These are phyloP conservation scores for Pseudoneurospora amorphoporcata DNA, from an alignment of 495 filamentous ascomycete species.

Conservation along the genomic window DNA sequence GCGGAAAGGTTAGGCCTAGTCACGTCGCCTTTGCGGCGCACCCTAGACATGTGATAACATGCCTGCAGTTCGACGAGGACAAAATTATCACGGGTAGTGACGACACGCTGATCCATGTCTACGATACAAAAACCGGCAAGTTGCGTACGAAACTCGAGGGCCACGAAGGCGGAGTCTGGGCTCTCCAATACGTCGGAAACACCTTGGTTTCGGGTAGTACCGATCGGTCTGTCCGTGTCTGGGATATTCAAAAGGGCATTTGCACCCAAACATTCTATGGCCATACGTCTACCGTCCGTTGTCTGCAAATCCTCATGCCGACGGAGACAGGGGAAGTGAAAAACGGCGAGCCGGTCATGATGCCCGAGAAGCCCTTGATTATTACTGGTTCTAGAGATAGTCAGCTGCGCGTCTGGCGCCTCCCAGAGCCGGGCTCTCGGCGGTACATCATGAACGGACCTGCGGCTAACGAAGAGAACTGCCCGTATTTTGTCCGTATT, in stretches of 20 bases:
- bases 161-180: slow-evolving; percentile 97
- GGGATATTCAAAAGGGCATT: slow-evolving; percentile 86
- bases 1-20: slow-evolving; percentile 69
- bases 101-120: slow-evolving; percentile 96
- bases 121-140: slow-evolving; percentile 91
- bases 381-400: slow-evolving; percentile 97
- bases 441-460: slow-evolving; percentile 67
- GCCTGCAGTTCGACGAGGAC: slow-evolving; percentile 92
- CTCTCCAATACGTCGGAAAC: slow-evolving; percentile 91
- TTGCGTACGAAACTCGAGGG: slow-evolving; percentile 73
- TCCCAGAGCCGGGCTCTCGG: slow-evolving; percentile 69
- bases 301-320: slow-evolving; percentile 88
- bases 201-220: slow-evolving; percentile 93
- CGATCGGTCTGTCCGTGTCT: slow-evolving; percentile 89
- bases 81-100: slow-evolving; percentile 97
- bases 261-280: slow-evolving; percentile 96
- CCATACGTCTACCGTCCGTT: slow-evolving; percentile 94
- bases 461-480: slow-evolving; percentile 69
- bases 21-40: slow-evolving; percentile 96
- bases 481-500: slow-evolving; percentile 86
- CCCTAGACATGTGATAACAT: slow-evolving; percentile 93
- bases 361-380: slow-evolving; percentile 87
- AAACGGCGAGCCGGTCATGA: slow-evolving; percentile 71
- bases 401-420: slow-evolving; percentile 87
- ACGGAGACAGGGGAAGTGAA: slow-evolving; percentile 58